phyloP scores from a whole-genome alignment of 2,329 filamentous ascomycete species.

The Exserohilum turcica region DNA sequence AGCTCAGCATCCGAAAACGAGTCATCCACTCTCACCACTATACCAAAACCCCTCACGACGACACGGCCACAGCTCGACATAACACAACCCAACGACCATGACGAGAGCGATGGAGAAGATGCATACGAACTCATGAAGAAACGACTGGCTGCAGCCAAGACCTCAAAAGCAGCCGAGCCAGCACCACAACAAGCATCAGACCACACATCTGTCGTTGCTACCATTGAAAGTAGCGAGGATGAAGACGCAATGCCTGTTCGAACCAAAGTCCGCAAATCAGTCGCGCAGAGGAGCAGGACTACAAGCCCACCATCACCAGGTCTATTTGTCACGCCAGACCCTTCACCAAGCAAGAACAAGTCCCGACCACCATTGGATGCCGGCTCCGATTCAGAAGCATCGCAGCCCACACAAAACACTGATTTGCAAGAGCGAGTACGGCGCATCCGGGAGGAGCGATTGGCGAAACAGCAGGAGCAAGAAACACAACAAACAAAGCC shows the following conservation, averaged over 20 bases:
- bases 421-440: slow-evolving; percentile 75
- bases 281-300: slow-evolving; percentile 14
- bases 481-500: slow-evolving; percentile 47
- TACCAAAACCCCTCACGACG: slow-evolving; percentile 16
- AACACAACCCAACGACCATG: slow-evolving; percentile 23
- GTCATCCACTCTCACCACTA: slow-evolving; percentile 44
- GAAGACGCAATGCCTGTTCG: slow-evolving; percentile 39
- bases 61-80: slow-evolving; percentile 1
- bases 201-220: slow-evolving; percentile 7
- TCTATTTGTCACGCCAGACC: slow-evolving; percentile 62
- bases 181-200: slow-evolving; percentile 10
- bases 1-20: slow-evolving; percentile 29
- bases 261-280: slow-evolving; percentile 21
- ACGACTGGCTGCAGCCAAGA: slow-evolving; percentile 48
- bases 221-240: slow-evolving; percentile 30
- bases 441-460: slow-evolving; percentile 72
- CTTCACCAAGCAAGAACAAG: slow-evolving; percentile 43
- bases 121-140: slow-evolving; percentile 56
- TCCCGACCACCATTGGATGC: slow-evolving; percentile 1
- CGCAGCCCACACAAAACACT: slow-evolving; percentile 54
- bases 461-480: slow-evolving; percentile 66
- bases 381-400: slow-evolving; percentile 55
- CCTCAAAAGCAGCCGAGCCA: slow-evolving; percentile 2
- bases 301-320: slow-evolving; percentile 52
- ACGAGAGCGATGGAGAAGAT: slow-evolving; percentile 44